Percentiles rank a stretch among this genome's conserved stretches.
Conservation (phyloP, 2,329 filamentous ascomycete genomes). For the Xylariaceae sp. region DNA sequence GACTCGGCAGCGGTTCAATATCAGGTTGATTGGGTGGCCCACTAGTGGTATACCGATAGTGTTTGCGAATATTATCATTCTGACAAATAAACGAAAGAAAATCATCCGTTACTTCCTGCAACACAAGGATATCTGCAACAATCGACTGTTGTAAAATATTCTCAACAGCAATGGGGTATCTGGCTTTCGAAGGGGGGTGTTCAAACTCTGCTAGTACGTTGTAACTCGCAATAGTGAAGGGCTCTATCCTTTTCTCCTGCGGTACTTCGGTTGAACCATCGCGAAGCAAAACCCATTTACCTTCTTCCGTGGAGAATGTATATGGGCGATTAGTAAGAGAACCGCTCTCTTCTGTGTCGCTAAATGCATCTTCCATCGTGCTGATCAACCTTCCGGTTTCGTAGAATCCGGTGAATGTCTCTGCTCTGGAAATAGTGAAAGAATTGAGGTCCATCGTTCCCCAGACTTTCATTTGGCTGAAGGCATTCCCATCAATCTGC, state of each 20-base stretch:
- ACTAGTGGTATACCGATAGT: conserved; percentile 63
- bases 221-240: conserved; percentile 53
- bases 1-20: conserved; percentile 61
- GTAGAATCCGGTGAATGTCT: conserved; percentile 29
- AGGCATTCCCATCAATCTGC: conserved; percentile 37
- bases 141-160: conserved; percentile 52
- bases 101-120: conserved; percentile 70
- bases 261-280: neutral
- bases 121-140: conserved; percentile 54
- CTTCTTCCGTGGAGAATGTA: conserved; percentile 21
- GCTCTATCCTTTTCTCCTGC: conserved; percentile 12
- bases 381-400: conserved; percentile 4
- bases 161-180: conserved; percentile 51
- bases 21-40: conserved; percentile 59
- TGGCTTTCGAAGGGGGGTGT: conserved; percentile 49
- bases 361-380: neutral
- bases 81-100: conserved; percentile 63
- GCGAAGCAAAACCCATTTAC: conserved; percentile 31
- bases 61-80: conserved; percentile 49
- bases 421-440: conserved; percentile 23
- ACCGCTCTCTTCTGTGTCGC: neutral
- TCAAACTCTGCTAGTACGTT: conserved; percentile 60
- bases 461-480: conserved; percentile 63
- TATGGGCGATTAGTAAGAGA: conserved; percentile 29
- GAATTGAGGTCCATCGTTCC: conserved; percentile 50